These are phyloP conservation scores for Sindora glabra DNA, from an alignment of 306 rosid species.

Conservation along the genomic window DNA sequence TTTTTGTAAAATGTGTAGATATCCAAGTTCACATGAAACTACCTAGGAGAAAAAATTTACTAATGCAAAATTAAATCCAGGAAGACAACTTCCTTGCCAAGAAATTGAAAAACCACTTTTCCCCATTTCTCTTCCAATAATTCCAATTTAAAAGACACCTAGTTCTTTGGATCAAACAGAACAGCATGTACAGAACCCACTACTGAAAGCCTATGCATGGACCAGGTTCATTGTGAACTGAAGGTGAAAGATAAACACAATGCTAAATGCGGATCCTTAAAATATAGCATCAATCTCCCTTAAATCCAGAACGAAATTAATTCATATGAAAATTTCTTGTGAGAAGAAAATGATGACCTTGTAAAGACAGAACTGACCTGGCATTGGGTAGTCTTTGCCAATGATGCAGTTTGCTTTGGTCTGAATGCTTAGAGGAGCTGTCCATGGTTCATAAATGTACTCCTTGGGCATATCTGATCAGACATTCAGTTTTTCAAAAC, in stretches of 20 bases:
- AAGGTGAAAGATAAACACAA: too few relatives aligned
- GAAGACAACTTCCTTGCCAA: background rate
- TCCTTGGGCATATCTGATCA: constrained; percentile 80
- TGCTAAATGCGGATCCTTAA: too few relatives aligned
- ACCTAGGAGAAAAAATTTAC: background rate
- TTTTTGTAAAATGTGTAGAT: background rate
- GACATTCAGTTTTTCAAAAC: constrained; percentile 7
- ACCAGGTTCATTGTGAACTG: too few relatives aligned
- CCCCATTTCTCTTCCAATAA: background rate
- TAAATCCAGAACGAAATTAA: too few relatives aligned
- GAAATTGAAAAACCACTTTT: background rate
- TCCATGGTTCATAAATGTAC: constrained; percentile 96
- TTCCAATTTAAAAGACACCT: background rate
- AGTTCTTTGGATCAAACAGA: background rate
- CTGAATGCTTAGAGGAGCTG: constrained; percentile 81
- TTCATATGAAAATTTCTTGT: too few relatives aligned
- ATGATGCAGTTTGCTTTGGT: constrained; percentile 81
- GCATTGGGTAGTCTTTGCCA: constrained; percentile 86
- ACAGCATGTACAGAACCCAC: background rate
- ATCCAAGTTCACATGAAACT: background rate
- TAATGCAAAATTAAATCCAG: background rate
- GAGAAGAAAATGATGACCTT: background rate
- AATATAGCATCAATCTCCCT: too few relatives aligned
- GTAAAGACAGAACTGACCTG: constrained; percentile 48
- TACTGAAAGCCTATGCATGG: background rate